These are phyloP conservation scores for Symbiodinium natans DNA, from an alignment of 73 alveolate genomes.

Conservation along the genomic window DNA sequence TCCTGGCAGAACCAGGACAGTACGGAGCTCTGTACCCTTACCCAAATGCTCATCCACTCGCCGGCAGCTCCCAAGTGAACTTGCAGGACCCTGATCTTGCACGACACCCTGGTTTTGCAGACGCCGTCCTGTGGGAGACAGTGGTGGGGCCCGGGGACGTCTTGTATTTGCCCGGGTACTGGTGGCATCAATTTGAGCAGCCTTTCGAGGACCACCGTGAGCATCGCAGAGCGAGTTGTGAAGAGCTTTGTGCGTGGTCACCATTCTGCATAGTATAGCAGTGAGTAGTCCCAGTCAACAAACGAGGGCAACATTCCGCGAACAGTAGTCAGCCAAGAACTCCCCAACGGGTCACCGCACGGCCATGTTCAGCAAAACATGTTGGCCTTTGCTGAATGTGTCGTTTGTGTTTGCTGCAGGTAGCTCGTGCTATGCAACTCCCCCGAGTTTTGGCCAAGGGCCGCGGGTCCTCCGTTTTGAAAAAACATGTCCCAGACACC, in stretches of 20 bases:
- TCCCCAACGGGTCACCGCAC: too few relatives aligned
- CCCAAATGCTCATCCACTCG: slow-evolving; percentile 23
- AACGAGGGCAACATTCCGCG: too few relatives aligned
- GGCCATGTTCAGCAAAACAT: too few relatives aligned
- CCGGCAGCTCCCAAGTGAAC: slow-evolving; percentile 62
- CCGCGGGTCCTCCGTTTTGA: too few relatives aligned
- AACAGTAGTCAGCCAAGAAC: too few relatives aligned
- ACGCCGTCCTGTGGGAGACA: slow-evolving; percentile 14
- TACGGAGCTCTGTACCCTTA: not conserved
- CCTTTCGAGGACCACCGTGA: not conserved
- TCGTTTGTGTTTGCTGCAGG: too few relatives aligned
- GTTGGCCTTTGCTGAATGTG: too few relatives aligned
- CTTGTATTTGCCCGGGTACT: slow-evolving; percentile 18
- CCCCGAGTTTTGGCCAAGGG: too few relatives aligned
- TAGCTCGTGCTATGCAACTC: too few relatives aligned
- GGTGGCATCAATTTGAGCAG: slow-evolving; percentile 72
- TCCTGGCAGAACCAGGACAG: slow-evolving; percentile 48
- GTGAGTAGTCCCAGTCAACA: too few relatives aligned
- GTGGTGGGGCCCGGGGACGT: slow-evolving; percentile 66
- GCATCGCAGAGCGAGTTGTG: not conserved
- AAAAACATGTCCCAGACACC: too few relatives aligned
- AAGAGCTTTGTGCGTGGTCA: not conserved
- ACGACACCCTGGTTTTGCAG: slow-evolving; percentile 11
- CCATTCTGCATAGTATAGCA: too few relatives aligned
- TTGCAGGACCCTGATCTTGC: not conserved